Evolutionary conservation across 148 eudicot genomes (phyloP).

Genomic region (Chenopodium suecicum): DNA sequence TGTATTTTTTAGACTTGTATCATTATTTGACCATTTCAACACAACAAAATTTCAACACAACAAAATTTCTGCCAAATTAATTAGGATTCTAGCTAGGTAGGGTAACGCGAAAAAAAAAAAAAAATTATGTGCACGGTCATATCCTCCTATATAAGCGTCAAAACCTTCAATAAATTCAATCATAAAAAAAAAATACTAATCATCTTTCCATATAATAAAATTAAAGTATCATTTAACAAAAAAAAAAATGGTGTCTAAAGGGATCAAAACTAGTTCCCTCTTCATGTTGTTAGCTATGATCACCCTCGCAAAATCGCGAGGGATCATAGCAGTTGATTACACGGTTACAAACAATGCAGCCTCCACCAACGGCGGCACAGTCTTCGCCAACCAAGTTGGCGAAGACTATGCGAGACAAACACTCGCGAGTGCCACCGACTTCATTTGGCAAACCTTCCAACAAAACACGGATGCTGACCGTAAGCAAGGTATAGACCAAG

Average conservation of each 20-base stretch:
- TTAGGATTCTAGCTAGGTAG: too few relatives aligned
- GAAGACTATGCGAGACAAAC: constrained; percentile 11
- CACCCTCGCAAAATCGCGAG: background rate
- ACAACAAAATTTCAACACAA: too few relatives aligned
- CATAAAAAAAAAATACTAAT: too few relatives aligned
- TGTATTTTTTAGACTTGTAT: too few relatives aligned
- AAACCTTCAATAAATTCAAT: too few relatives aligned
- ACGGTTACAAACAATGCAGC: constrained; percentile 21
- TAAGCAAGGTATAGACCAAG: background rate
- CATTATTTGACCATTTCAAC: too few relatives aligned
- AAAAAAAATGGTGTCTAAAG: constrained; percentile 1
- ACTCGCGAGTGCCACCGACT: constrained; percentile 21
- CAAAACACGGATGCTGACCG: constrained; percentile 5
- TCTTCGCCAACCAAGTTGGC: constrained; percentile 23
- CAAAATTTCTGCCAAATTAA: too few relatives aligned
- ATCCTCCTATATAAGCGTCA: too few relatives aligned
- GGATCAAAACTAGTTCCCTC: background rate
- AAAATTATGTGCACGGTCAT: too few relatives aligned
- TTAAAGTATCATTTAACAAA: too few relatives aligned
- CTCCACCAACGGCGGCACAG: constrained; percentile 21
- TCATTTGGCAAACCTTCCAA: constrained; percentile 30
- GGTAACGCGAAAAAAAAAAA: too few relatives aligned
- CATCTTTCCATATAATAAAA: too few relatives aligned
- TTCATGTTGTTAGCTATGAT: background rate
- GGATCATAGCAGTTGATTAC: constrained; percentile 16